Evolutionary conservation across 257 asterid species (phyloP).

Genomic region (Nicotiana benthamiana): DNA sequence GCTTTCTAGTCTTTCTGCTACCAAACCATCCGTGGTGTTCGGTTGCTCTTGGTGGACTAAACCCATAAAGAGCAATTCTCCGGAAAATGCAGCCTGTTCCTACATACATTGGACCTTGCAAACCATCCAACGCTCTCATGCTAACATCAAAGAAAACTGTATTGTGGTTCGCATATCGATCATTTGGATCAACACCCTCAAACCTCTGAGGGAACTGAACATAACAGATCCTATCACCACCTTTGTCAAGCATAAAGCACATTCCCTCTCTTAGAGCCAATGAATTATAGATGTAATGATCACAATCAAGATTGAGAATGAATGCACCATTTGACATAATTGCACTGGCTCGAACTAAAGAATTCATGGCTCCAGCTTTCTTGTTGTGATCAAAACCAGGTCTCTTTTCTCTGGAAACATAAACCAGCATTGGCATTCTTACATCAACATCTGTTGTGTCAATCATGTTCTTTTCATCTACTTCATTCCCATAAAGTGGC

Average conservation of each 20-base stretch:
- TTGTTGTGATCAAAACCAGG: constrained; percentile 82
- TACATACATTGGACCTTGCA: constrained; percentile 95
- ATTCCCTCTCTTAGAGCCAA: constrained; percentile 79
- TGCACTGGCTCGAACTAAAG: constrained; percentile 85
- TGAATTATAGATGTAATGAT: constrained; percentile 78
- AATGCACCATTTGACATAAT: constrained; percentile 89
- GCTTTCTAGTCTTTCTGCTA: constrained; percentile 38
- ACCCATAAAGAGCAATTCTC: constrained; percentile 73
- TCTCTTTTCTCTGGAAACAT: constrained; percentile 86
- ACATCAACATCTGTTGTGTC: constrained; percentile 63
- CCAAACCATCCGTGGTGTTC: constrained; percentile 91
- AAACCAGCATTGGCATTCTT: constrained; percentile 84
- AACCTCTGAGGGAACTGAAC: constrained; percentile 89
- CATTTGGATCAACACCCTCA: constrained; percentile 89
- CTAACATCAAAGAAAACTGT: constrained; percentile 86
- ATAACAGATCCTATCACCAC: constrained; percentile 82
- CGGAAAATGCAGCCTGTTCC: constrained; percentile 92
- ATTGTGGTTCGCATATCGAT: constrained; percentile 87
- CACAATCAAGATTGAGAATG: constrained; percentile 87
- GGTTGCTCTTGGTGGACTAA: constrained; percentile 85
- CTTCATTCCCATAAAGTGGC: constrained; percentile 56
- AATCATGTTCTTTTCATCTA: constrained; percentile 45
- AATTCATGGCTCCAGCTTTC: constrained; percentile 96
- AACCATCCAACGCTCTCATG: constrained; percentile 92
- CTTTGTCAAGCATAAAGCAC: constrained; percentile 94